Percentiles rank a stretch among this genome's conserved stretches.
phyloP scores from a whole-genome alignment of 1,139 yeast genomes.

The Magnusiomyces clavatus region DNA sequence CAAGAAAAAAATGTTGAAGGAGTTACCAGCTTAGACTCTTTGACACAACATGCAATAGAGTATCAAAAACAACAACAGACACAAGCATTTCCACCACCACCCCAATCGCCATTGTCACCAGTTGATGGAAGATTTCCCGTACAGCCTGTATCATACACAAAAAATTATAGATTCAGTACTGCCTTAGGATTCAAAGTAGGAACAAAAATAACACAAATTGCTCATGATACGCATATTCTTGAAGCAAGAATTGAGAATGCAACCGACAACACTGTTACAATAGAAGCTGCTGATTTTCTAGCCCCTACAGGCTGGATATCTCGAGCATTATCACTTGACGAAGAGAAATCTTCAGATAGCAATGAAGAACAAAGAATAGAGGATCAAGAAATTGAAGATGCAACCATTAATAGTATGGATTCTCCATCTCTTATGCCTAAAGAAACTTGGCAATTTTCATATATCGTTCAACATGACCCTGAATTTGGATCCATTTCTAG shows the following conservation, averaged over 20 bases:
- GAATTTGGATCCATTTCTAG: not conserved
- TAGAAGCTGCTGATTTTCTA: constrained; percentile 27
- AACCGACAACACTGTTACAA: constrained; percentile 24
- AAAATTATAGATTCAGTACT: constrained; percentile 28
- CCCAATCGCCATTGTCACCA: too few relatives aligned
- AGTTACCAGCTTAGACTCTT: not conserved
- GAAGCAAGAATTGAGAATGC: constrained; percentile 34
- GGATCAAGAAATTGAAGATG: not conserved
- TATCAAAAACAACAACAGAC: not conserved
- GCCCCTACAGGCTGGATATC: constrained; percentile 26
- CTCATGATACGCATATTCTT: constrained; percentile 19
- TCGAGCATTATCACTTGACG: constrained; percentile 14
- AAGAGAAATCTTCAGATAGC: not conserved
- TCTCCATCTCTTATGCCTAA: constrained; percentile 20
- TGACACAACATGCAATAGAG: too few relatives aligned
- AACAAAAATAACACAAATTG: constrained; percentile 23
- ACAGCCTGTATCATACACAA: constrained; percentile 18
- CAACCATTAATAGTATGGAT: not conserved
- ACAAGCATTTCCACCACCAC: not conserved
- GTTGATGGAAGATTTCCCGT: not conserved
- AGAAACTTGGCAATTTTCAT: constrained; percentile 21
- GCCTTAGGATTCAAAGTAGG: constrained; percentile 28
- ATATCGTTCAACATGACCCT: constrained; percentile 14
- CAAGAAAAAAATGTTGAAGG: not conserved
- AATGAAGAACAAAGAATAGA: not conserved